Evolutionary conservation across 164 flowering plant genomes (phyloP), one percentile per base, ranked within the genome.

Genomic region (Dillenia suffruticosa): DNA sequence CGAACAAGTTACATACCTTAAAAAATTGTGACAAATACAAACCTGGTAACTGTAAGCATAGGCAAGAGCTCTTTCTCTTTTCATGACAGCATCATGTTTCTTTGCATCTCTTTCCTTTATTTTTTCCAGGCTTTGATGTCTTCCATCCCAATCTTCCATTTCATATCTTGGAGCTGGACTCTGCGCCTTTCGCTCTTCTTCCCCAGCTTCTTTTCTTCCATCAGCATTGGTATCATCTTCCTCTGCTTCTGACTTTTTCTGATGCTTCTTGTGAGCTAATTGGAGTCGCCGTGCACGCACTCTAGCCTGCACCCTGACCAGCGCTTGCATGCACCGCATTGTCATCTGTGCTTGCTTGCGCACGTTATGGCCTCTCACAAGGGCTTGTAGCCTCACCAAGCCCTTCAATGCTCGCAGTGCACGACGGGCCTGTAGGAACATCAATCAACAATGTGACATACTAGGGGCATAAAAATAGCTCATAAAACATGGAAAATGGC

Each of bases 261-360:
- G 67, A 9, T 70, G 61, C 71, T 78, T 84, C 12, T 84, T 81
- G 13, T 82, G 84, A 53, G 77, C 65, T 51, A 84, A 24, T 12
- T 82, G 84, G 26, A 94, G 82, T 16, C 98, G 75, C 3, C 86
- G 75, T 0, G 97, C 95, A 9, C 90, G 71, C 0, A 91, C 97
- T 71, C 96, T 72, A 11, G 86, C 92, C 64, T 94, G 99, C 43
- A 91, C 97, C 0, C 97, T 86, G 0, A 89, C 96, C 9, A 91
- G 69, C 2, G 99, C 95, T 62, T 91, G 97, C 99, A 89, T 94
- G 77, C 97, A 94, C 49, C 95, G 79, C 99, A 94, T 94, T 11
- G 97, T 94, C 92, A 88, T 85, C 48, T 91, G 96, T 1, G 99
- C 97, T 69, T 94, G 99, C 69, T 91, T 94, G 1, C 99, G 72